phyloP scores from a whole-genome alignment of 1,284 basidiomycete genomes.

The Sporisorium iseilematis-ciliati region DNA sequence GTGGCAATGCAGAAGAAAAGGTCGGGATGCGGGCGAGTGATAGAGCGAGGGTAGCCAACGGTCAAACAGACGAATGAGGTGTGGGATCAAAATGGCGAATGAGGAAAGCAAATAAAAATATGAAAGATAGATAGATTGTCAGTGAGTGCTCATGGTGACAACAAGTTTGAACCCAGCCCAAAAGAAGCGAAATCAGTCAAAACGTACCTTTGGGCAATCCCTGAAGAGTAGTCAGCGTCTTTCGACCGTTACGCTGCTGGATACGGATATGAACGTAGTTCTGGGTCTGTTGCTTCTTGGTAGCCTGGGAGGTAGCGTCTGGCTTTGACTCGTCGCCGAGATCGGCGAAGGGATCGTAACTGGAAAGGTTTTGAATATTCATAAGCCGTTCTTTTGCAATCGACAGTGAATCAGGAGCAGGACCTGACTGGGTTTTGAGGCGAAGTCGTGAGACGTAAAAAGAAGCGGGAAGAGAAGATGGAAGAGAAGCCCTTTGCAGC shows the following conservation, averaged over 20 bases:
- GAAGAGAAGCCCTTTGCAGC: not conserved
- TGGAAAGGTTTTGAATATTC: slow-evolving; percentile 70
- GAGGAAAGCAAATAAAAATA: not conserved
- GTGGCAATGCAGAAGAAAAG: slow-evolving; percentile 4
- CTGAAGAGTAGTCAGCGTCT: slow-evolving; percentile 98
- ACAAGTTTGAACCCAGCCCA: not conserved
- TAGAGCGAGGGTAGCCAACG: not conserved
- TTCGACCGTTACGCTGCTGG: slow-evolving; percentile 98
- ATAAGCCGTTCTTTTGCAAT: slow-evolving; percentile 58
- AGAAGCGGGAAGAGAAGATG: slow-evolving; percentile 9
- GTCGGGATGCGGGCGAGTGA: not conserved
- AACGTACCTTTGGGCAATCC: slow-evolving; percentile 88
- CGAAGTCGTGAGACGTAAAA: not conserved
- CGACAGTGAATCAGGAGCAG: slow-evolving; percentile 52
- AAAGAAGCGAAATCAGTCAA: not conserved
- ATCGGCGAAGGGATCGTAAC: slow-evolving; percentile 70
- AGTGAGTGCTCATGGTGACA: not conserved
- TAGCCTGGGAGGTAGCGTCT: slow-evolving; percentile 44
- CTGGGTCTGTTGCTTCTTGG: slow-evolving; percentile 62
- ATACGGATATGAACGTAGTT: slow-evolving; percentile 76
- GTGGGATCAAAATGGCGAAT: not conserved
- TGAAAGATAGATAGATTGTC: not conserved
- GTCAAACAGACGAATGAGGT: not conserved
- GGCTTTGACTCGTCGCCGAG: slow-evolving; percentile 65
- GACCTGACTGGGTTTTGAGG: slow-evolving; percentile 29